Base-by-base conservation (phyloP, 1,139 yeast genomes). In the Yamadazyma aaseri region DNA sequence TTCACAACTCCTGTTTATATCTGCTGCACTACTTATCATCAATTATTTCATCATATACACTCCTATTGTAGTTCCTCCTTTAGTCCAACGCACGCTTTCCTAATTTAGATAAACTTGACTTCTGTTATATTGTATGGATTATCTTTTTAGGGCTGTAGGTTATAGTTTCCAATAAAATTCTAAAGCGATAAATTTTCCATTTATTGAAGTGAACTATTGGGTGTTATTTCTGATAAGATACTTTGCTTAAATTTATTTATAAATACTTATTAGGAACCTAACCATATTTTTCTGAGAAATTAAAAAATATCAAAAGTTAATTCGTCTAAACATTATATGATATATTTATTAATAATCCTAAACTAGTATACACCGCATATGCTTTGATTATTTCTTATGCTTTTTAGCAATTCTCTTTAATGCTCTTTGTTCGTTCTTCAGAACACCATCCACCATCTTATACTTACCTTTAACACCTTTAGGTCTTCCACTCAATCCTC, bases 361-460 rank as follows among this genome's bases (percentile, higher is more conserved):
- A n/a, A n/a, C 25, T 22, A 22, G 6, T 22, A 22, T 22, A 22
- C 27, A 25, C 17, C n/a, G 12, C 12, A 8, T 22, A 22, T 22
- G 25, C 25, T 22, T 6, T 25, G 10, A 17, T 36, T 47, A 53
- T 46, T 60, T 58, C 44, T 49, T 59, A 51, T 81, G 73, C 69
- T 85, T 87, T 73, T 90, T 92, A 17, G 89, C 85, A 47, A 90
- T 85, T 57, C 97, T 81, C 59, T 78, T 83, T 56, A 90, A 71
- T 20, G 97, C 97, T 49, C 98, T 74, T 69, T 84, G 90, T 64
- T 92, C 99, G 61, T 92, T 92, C 86, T 94, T 92, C 84, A 89
- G 71, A 14, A 83, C 86, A 71, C 97, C 97, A 64, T 92, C 99
- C 50, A 92, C 97, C 98, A 94, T 92, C 82, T 87, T 92, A 71